Evolutionary conservation across 257 asterid genomes (phyloP), one percentile per base, ranked within the genome.

Genomic region (Gynochthodes officinalis): DNA sequence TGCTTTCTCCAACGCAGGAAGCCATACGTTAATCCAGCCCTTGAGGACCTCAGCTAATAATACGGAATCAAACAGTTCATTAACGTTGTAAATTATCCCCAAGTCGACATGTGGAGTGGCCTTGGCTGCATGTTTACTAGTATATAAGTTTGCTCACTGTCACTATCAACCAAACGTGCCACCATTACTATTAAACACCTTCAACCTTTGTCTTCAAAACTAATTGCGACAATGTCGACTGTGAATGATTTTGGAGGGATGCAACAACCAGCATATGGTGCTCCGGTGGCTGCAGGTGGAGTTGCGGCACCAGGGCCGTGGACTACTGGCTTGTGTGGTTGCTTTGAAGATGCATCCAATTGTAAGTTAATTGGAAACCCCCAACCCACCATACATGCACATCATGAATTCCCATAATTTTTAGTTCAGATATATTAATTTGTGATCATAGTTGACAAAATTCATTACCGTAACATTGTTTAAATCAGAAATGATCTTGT

Each of bases 311-410:
- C 78, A 37, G 69, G 69, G n/a, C 74, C 67, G 28, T 78, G 79
- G 79, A 59, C 79, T 14, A 70, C 79, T 27, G 70, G 76, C 35
- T 70, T 75, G 77, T 67, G 78, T 43, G 82, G 72, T 43, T 73
- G 82, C 39, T 78, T 44, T 69, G 82, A 78, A 16, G 82, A 78
- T 43, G 27, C 37, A 64, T 78, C 82, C 61, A 78, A 68, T 71
- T 78, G 82, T 73, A 59, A 65, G 74, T n/a, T 25, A 10, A 18
- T 43, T 48, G 66, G 19, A 25, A 54, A 37, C 3, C 42, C 42
- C 42, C 42, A 37, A 37, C n/a, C n/a, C n/a, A n/a, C n/a, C n/a
- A n/a, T n/a, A n/a, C n/a, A n/a, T n/a, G n/a, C n/a, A n/a, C n/a
- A n/a, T n/a, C n/a, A n/a, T n/a, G n/a, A n/a, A n/a, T n/a, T n/a